Base-by-base conservation (phyloP, 768 basidiomycete species). In the Xerocomus spinulosus region DNA sequence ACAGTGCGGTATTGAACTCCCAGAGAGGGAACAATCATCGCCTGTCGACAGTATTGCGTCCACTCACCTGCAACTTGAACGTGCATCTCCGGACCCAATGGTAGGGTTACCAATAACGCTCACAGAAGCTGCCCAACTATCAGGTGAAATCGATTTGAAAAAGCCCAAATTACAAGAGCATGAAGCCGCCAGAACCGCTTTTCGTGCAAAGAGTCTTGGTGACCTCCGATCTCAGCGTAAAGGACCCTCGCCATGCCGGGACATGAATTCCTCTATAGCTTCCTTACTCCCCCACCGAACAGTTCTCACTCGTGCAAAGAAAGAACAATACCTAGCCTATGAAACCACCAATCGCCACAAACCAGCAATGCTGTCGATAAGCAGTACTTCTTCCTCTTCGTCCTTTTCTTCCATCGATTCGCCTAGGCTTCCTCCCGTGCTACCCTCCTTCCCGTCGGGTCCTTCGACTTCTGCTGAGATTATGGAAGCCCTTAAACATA, bases 341-440 rank as follows among this genome's bases (percentile, higher is more conserved):
- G 72, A 73, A 33, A 68, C 53, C 29, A 60, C 55, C 20, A 70
- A 62, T 44, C 65, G 62, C 23, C 79, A 82, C 57, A 78, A 70
- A 51, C 64, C 67, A 13, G 72, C 68, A 1, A 64, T 65, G 49
- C 55, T 69, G 37, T 89, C 86, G 10, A 69, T 82, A 57, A 86
- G 85, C 69, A 90, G 87, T 61, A 74, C 77, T 37, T 81, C 84
- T 0, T 88, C 88, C 0, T 73, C 76, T 3, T 91, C 90, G 1
- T 82, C 82, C 0, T 72, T 77, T 55, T 85, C 85, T 26, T 85
- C 84, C 37, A 70, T 75, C 54, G 81, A 81, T 35, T 82, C 81
- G 4, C 61, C 66, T 20, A 64, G 59, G n/a, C 61, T 68, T 17
- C 64, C 74, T 17, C 64, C 74, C 9, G 68, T 73, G 18, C 72